These are phyloP conservation scores for Chamaenerion angustifolium DNA, from an alignment of 345 rosid species.

Conservation along the genomic window DNA sequence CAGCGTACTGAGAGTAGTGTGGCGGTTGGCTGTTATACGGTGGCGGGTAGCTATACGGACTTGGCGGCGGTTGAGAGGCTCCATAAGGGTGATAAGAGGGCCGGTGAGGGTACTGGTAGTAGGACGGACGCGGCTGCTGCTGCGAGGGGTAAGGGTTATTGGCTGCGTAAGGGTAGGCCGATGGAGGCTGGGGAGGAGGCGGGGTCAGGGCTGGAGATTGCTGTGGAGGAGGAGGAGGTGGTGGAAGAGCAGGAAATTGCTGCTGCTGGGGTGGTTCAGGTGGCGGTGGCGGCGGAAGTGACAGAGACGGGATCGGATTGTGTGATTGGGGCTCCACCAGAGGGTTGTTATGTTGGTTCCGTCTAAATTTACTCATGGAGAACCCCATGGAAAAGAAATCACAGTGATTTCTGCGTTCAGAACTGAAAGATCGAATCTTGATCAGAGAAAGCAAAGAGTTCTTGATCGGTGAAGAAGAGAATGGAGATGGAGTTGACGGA, in stretches of 20 bases:
- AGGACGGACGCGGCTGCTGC: slow-evolving; percentile 1
- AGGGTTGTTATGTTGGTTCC: background rate
- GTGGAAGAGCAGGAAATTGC: background rate
- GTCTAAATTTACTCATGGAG: background rate
- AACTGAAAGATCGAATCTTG: background rate
- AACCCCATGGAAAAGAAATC: background rate
- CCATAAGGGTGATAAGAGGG: background rate
- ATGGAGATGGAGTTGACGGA: slow-evolving; percentile 3
- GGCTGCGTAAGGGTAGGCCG: background rate
- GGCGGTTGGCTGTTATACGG: slow-evolving; percentile 4
- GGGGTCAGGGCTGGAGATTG: slow-evolving; percentile 2
- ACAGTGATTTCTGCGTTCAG: background rate
- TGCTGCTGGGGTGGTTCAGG: background rate
- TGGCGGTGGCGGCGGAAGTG: slow-evolving; percentile 5
- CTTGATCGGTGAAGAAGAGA: slow-evolving; percentile 2
- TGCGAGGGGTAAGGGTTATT: background rate
- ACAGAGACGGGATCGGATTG: background rate
- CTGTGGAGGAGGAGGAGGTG: slow-evolving; percentile 3
- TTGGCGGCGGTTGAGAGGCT: background rate
- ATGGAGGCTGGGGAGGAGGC: slow-evolving; percentile 2
- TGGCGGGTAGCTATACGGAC: slow-evolving; percentile 2
- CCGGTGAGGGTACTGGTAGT: background rate
- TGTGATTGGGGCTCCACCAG: background rate
- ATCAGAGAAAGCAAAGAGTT: background rate
- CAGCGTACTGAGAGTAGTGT: slow-evolving; percentile 6